Evolutionary conservation across 345 rosid genomes (phyloP), one percentile per base, ranked within the genome.

Genomic region (Salix viminalis): DNA sequence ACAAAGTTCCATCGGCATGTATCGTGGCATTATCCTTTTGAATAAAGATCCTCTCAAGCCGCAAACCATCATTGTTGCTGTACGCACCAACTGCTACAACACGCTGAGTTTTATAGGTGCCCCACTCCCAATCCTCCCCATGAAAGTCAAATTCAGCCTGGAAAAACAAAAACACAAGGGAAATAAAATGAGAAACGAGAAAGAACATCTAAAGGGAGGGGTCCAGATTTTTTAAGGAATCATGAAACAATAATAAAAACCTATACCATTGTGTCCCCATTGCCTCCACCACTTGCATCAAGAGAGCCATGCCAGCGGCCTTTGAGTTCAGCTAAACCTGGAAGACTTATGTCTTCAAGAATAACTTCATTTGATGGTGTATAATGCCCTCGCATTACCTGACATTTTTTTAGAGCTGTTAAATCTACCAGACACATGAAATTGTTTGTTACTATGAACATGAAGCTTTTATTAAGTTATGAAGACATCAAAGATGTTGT

Each of bases 111-210:
- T 89, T 93, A 87, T 96, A 91, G 75, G 88, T 82, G 68, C 99
- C 99, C 99, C 99, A 96, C 79, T 96, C 99, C 99, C 98, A 96
- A 26, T 96, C 98, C 77, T 96, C 97, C 56, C 99, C 99, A 70
- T 90, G 94, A 81, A 96, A 91, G 84, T 96, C 99, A 80, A 96
- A 96, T 75, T 93, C 97, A 32, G 99, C 99, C 98, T 96, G 91
- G 75, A 85, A 69, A 79, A 34, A 65, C 30, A 76, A 37, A 68
- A 16, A 32, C 54, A 24, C 34, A 74, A 24, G 3, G 56, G 36
- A 36, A 64, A 65, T 23, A 10, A 21, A n/a, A 41, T 72, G 70
- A 72, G 75, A 18, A 46, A 10, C 13, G 21, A 28, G 48, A 60
- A 13, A 52, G 52, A 46, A 15, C 18, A 46, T 46, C 18, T 12